Base-by-base conservation (phyloP, 73 alveolate species). In the Paramecium caudatum region DNA sequence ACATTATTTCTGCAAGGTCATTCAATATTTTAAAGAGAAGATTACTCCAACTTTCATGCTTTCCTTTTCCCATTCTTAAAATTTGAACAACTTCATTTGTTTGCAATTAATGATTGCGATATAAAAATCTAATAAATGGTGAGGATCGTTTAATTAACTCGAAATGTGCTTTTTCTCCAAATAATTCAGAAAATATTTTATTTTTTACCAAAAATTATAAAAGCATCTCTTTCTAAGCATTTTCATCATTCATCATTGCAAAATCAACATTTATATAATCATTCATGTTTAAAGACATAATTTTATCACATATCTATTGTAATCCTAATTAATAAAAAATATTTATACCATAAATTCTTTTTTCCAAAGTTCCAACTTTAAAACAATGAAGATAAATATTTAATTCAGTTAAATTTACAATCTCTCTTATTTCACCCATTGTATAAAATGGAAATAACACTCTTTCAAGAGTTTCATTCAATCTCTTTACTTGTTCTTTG, bases 151-250 rank as follows among this genome's bases (percentile, higher is more conserved):
- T 74, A 8, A 74, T 74, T 10, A 74, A 74, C 43, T 74, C 88
- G 43, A 74, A 74, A 74, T 74, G 88, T 6, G 88, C 88, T 43
- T 74, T 74, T 12, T 74, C 88, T 74, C 88, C 88, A 74, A 74
- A 74, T 74, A 74, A 39, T 41, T 37, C 65, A 21, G 36, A 41
- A 41, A 74, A 74, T 74, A 74, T 74, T 45, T 74, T 27, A 74
- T 74, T 41, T 17, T 36, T 23, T 17, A 74, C 88, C 12, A 74
- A 74, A 7, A 74, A 74, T 12, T 74, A 21, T 19, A 74, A 17
- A 23, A 74, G 15, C 36, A 27, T 74, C 6, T 74, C 68, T 5
- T 30, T 19, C 41, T 9, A 12, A 13, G 16, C 16, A 10, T 37
- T 27, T 3, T 74, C 88, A 74, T 74, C 88, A 12, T 74, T 55